Evolutionary conservation across 2,329 filamentous ascomycete species (phyloP), one percentile per base, ranked within the genome.

Genomic region (Colletotrichum kahawae): DNA sequence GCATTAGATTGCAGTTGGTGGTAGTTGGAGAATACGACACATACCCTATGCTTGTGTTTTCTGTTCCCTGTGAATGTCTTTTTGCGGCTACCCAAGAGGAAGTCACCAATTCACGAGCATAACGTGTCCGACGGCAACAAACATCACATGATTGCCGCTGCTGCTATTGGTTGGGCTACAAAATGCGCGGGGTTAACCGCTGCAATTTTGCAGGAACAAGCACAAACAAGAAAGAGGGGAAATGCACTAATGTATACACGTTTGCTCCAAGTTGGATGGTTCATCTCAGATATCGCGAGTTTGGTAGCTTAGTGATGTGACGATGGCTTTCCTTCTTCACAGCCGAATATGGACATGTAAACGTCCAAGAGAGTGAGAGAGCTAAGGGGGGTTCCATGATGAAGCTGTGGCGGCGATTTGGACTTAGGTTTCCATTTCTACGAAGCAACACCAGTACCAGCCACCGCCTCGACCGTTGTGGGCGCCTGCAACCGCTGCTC

Each of bases 401-500:
- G n/a, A 4, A 48, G 43, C 43, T 12, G n/a, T 10, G 43, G 12
- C 3, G 10, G n/a, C 18, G 43, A 21, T 9, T 48, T 21, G 10
- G n/a, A 48, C n/a, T 48, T 4, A 4, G 13, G n/a, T 21, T 4
- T 10, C 43, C 43, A 12, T 48, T n/a, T 13, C 43, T 51, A 74
- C 6, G 71, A 34, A 21, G 67, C 67, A 21, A 71, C 60, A 29
- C 71, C 71, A 29, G n/a, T 24, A 8, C 70, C 70, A 27, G 57
- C 70, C 48, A 59, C 73, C 12, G 72, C 72, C 31, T 67, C 72
- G 6, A 73, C 21, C 24, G 63, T 73, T 54, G 16, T 38, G 2
- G 33, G 54, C 1, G 36, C 63, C 38, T 68, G 51, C 24, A 24
- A 48, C 33, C 34, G 18, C 57, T 60, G 91, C 71, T 87, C 85